phyloP scores from a whole-genome alignment of 768 basidiomycete species.

The Leucocoprinus sp. region DNA sequence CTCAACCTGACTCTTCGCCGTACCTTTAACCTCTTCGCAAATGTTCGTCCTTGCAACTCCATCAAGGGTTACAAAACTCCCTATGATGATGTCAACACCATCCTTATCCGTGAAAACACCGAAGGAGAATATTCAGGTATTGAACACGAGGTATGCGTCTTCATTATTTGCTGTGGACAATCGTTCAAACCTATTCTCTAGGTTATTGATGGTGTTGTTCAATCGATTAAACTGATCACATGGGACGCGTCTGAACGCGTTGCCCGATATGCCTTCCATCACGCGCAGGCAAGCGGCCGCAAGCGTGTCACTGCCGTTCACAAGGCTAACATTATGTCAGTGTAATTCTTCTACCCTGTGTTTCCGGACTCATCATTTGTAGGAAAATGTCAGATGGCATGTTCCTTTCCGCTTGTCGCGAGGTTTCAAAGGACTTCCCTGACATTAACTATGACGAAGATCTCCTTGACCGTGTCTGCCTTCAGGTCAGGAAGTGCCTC shows the following conservation, averaged over 20 bases:
- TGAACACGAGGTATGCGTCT: constrained; percentile 81
- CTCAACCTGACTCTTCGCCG: constrained; percentile 94
- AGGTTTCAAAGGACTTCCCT: constrained; percentile 94
- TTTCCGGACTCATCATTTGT: constrained; percentile 2
- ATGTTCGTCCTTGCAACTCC: constrained; percentile 93
- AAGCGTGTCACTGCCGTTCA: constrained; percentile 96
- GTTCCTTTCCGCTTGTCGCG: constrained; percentile 96
- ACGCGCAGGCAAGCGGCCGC: constrained; percentile 82
- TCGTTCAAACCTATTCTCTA: constrained; percentile 20
- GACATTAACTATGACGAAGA: constrained; percentile 94
- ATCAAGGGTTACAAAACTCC: constrained; percentile 97
- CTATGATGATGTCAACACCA: constrained; percentile 97
- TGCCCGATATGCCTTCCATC: constrained; percentile 97
- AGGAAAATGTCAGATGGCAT: constrained; percentile 99
- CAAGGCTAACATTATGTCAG: constrained; percentile 98
- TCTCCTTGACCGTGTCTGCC: constrained; percentile 90
- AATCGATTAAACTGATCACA: constrained; percentile 99
- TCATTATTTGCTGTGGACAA: background rate
- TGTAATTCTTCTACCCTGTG: constrained; percentile 9
- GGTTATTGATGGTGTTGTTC: constrained; percentile 96
- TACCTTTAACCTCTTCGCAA: constrained; percentile 98
- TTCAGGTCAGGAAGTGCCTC: constrained; percentile 49
- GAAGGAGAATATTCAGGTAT: constrained; percentile 99
- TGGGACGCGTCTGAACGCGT: constrained; percentile 99
- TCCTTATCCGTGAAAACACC: constrained; percentile 98